These are phyloP conservation scores for Byssochlamys sp. DNA, from an alignment of 2,329 filamentous ascomycete species.

Conservation along the genomic window DNA sequence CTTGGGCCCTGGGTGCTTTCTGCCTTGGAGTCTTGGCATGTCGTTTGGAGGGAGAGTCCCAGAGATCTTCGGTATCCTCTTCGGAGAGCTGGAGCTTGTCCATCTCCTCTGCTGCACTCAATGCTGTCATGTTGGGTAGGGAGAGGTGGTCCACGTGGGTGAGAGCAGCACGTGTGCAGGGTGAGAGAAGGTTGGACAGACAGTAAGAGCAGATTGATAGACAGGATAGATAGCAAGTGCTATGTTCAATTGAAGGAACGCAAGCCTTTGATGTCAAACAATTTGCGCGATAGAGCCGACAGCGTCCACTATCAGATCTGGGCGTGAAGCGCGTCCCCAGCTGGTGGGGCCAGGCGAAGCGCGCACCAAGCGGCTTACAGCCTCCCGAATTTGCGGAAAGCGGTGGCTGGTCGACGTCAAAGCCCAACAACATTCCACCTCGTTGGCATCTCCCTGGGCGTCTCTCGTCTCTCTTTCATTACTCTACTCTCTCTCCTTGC, in stretches of 20 bases:
- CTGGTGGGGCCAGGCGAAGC: not conserved
- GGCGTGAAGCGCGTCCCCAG: not conserved
- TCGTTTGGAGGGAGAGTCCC: constrained; percentile 46
- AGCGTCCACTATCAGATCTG: not conserved
- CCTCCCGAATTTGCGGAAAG: constrained; percentile 5
- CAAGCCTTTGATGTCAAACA: not conserved
- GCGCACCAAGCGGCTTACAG: not conserved
- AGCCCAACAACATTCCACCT: not conserved
- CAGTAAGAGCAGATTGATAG: not conserved
- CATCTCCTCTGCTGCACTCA: constrained; percentile 39
- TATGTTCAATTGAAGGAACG: not conserved
- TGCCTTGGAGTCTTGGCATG: constrained; percentile 23
- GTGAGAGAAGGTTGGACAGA: not conserved
- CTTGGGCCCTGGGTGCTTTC: constrained; percentile 31
- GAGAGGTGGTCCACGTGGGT: not conserved
- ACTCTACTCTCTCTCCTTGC: not conserved
- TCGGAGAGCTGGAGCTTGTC: constrained; percentile 46
- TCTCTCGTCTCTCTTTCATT: constrained; percentile 1
- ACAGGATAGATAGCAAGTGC: not conserved
- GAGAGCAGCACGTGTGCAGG: not conserved
- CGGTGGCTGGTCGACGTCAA: constrained; percentile 8
- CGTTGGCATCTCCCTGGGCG: not conserved
- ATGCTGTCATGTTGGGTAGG: constrained; percentile 19
- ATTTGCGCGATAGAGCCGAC: not conserved
- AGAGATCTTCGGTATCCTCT: constrained; percentile 48